phyloP scores from a whole-genome alignment of 1,139 yeast species.

The Trichomonascaceae sp. region DNA sequence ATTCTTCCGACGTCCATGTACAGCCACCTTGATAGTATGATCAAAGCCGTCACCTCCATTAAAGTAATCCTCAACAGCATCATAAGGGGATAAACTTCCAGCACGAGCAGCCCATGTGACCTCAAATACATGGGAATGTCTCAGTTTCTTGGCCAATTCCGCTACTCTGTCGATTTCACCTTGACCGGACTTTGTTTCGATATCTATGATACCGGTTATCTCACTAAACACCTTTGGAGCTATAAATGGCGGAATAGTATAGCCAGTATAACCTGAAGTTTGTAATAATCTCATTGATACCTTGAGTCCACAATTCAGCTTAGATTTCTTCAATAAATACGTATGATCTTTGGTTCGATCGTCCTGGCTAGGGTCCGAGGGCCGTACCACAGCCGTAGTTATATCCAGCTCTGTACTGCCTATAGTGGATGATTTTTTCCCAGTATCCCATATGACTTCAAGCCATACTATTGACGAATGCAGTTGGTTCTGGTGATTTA shows the following conservation, averaged over 20 bases:
- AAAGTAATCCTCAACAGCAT: slow-evolving; percentile 69
- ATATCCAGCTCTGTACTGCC: slow-evolving; percentile 67
- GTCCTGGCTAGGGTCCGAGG: slow-evolving; percentile 50
- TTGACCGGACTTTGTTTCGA: neutral
- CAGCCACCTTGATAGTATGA: neutral
- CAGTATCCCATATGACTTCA: slow-evolving; percentile 35
- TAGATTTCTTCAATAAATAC: slow-evolving; percentile 71
- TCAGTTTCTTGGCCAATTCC: slow-evolving; percentile 17
- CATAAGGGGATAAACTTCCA: slow-evolving; percentile 66
- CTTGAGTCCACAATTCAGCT: slow-evolving; percentile 71
- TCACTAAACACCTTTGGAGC: slow-evolving; percentile 32
- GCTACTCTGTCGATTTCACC: slow-evolving; percentile 1
- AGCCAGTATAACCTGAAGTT: slow-evolving; percentile 39
- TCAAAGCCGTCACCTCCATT: slow-evolving; percentile 61
- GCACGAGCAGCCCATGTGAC: slow-evolving; percentile 77
- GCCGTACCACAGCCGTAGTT: slow-evolving; percentile 27
- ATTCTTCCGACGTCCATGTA: slow-evolving; percentile 4
- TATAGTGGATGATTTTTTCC: slow-evolving; percentile 38
- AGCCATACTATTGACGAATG: slow-evolving; percentile 27
- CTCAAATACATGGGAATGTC: slow-evolving; percentile 29
- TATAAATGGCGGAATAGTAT: slow-evolving; percentile 27
- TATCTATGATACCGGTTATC: slow-evolving; percentile 30
- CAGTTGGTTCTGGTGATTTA: slow-evolving; percentile 31
- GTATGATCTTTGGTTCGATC: slow-evolving; percentile 48
- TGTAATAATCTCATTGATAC: slow-evolving; percentile 43